Base-by-base conservation (phyloP, 139 green algal species). In the Asterochloris erici region DNA sequence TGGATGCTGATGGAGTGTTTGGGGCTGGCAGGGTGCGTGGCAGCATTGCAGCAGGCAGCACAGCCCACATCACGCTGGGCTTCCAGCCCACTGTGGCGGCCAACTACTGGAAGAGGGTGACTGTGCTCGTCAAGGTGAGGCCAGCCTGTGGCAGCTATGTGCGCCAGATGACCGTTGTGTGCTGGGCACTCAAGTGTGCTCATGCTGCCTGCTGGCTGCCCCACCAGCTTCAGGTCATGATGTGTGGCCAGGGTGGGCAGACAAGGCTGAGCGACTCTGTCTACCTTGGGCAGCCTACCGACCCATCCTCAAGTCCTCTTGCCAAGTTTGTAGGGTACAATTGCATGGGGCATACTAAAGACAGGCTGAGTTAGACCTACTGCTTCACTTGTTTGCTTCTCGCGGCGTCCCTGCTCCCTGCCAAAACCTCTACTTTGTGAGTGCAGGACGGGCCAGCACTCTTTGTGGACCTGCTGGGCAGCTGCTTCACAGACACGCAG, bases 41-140 rank as follows among this genome's bases (percentile, higher is more conserved):
- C 26, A 78, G 85, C 17, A 71, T 95, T 24, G 68, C 78, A 23
- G 81, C 87, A 0, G 73, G 79, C 38, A 84, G 75, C 12, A 88
- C 85, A 19, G 77, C 76, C 11, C 89, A 93, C 75, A 85, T 93
- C 70, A 88, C 85, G 24, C 82, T 94, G 54, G 86, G 82, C 11
- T 94, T 94, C 83, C 79, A 79, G 82, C 87, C 84, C 10, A 70
- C 60, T 68, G 68, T 82, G 26, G 63, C 90, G 17, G 84, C 86
- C 21, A 94, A 94, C 86, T 93, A 90, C 83, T 94, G 89, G 88
- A 86, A 87, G 24, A 85, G 90, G 12, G 74, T 94, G 17, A 71
- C 84, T 0, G 89, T 88, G 78, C 77, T 94, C 21, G 70, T 94
- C 74, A 91, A 92, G 84, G 82, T 85, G 17, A 82, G 76, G 23